A percentile compares a stretch with the other conserved stretches of the same genome.
These are phyloP conservation scores for Terfezia claveryi DNA, from an alignment of 495 filamentous ascomycete species.

Conservation along the genomic window DNA sequence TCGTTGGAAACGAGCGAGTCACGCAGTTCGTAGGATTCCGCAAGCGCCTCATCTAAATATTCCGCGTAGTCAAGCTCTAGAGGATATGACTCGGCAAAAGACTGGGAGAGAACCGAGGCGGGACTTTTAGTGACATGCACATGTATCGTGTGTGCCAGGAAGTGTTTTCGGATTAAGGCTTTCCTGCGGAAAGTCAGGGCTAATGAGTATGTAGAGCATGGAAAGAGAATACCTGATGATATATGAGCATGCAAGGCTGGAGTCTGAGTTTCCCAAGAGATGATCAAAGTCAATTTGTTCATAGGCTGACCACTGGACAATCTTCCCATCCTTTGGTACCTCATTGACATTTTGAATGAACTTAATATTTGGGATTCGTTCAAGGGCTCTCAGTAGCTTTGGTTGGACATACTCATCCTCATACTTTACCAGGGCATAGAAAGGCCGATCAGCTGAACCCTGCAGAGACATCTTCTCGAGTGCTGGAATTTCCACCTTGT, in stretches of 20 bases:
- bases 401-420: constrained; percentile 71
- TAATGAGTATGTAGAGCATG: background rate
- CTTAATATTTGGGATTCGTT: constrained; percentile 29
- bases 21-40: constrained; percentile 68
- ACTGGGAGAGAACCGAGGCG: constrained; percentile 36
- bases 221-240: constrained; percentile 33
- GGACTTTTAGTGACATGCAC: constrained; percentile 71
- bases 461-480: constrained; percentile 1
- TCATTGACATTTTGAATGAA: constrained; percentile 2
- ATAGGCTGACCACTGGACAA: constrained; percentile 73
- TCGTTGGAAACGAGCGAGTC: constrained; percentile 51
- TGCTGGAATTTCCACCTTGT: background rate
- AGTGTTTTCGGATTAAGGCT: constrained; percentile 93
- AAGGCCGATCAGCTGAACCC: constrained; percentile 27
- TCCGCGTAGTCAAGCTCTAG: constrained; percentile 95
- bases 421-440: constrained; percentile 47
- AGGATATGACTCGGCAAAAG: constrained; percentile 51
- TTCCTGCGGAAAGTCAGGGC: constrained; percentile 33
- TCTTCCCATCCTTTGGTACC: constrained; percentile 4
- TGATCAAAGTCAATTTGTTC: constrained; percentile 68
- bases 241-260: constrained; percentile 54
- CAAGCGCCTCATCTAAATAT: constrained; percentile 79
- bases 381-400: constrained; percentile 50
- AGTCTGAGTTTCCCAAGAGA: constrained; percentile 30
- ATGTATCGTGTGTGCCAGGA: constrained; percentile 53